These are phyloP conservation scores for Croton laevigatus DNA, from an alignment of 441 rosid species.

Conservation along the genomic window DNA sequence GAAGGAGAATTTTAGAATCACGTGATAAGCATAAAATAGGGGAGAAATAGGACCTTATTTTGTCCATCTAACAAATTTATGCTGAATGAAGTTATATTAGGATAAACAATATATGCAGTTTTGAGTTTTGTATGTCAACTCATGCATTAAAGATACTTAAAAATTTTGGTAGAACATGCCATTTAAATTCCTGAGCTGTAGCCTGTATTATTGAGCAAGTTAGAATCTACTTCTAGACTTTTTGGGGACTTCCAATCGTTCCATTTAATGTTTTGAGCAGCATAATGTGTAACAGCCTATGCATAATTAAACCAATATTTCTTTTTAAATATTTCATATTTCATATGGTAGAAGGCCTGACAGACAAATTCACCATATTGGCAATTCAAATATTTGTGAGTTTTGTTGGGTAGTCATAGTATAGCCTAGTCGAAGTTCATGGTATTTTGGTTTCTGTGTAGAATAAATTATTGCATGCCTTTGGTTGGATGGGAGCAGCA, in stretches of 20 bases:
- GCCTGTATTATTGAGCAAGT: background rate
- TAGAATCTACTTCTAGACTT: background rate
- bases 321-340: background rate
- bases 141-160: too few relatives aligned
- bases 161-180: too few relatives aligned
- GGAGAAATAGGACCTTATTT: background rate
- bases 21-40: too few relatives aligned
- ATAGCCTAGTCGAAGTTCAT: background rate
- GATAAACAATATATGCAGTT: too few relatives aligned
- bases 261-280: background rate
- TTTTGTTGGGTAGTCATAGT: background rate
- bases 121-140: too few relatives aligned
- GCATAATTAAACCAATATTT: background rate
- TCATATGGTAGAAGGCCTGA: background rate
- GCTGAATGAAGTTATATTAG: too few relatives aligned
- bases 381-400: background rate
- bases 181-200: background rate
- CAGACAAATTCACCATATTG: background rate
- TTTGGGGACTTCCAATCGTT: background rate
- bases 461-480: constrained; percentile 3
- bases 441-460: background rate
- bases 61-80: background rate
- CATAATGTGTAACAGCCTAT: constrained; percentile 2
- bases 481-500: background rate
- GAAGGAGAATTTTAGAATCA: too few relatives aligned